These are phyloP conservation scores for Starmerella sirachaensis DNA, from an alignment of 805 yeast genomes.

Conservation along the genomic window DNA sequence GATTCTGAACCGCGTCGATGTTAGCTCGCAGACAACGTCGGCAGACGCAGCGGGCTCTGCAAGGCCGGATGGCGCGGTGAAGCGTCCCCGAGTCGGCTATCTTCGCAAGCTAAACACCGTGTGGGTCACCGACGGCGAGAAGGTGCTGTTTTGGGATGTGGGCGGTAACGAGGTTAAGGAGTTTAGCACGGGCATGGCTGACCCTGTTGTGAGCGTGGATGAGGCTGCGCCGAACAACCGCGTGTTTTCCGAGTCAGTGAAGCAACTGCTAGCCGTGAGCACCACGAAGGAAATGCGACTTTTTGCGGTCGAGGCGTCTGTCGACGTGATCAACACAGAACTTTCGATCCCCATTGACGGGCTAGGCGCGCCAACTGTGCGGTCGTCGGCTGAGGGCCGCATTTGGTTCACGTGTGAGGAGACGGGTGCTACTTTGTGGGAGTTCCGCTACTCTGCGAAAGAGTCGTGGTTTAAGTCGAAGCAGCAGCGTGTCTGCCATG, in stretches of 20 bases:
- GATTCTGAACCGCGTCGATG: too few relatives aligned
- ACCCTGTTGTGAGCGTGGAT: slow-evolving; percentile 63
- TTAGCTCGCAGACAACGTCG: too few relatives aligned
- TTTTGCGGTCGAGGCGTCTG: slow-evolving; percentile 52
- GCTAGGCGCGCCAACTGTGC: slow-evolving; percentile 53
- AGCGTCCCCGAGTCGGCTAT: slow-evolving; percentile 46
- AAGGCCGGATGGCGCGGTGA: neutral
- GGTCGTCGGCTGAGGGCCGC: slow-evolving; percentile 54
- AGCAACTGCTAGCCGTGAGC: slow-evolving; percentile 58
- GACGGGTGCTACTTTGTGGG: slow-evolving; percentile 74
- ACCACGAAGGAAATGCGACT: slow-evolving; percentile 72
- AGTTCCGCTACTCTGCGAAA: slow-evolving; percentile 64
- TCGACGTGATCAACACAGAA: slow-evolving; percentile 71
- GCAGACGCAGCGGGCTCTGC: too few relatives aligned
- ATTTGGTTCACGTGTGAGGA: slow-evolving; percentile 74
- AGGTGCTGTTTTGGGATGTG: slow-evolving; percentile 72
- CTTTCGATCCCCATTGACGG: slow-evolving; percentile 74
- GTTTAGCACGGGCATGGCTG: slow-evolving; percentile 56
- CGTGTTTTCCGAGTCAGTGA: slow-evolving; percentile 68
- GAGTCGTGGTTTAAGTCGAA: slow-evolving; percentile 81
- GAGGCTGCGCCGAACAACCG: slow-evolving; percentile 72
- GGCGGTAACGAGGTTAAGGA: slow-evolving; percentile 55
- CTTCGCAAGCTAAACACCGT: slow-evolving; percentile 69
- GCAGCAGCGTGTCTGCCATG: slow-evolving; percentile 67
- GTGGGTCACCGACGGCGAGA: slow-evolving; percentile 77